Conservation (phyloP, 1,139 yeast genomes). For the Kluyveromyces sp. region DNA sequence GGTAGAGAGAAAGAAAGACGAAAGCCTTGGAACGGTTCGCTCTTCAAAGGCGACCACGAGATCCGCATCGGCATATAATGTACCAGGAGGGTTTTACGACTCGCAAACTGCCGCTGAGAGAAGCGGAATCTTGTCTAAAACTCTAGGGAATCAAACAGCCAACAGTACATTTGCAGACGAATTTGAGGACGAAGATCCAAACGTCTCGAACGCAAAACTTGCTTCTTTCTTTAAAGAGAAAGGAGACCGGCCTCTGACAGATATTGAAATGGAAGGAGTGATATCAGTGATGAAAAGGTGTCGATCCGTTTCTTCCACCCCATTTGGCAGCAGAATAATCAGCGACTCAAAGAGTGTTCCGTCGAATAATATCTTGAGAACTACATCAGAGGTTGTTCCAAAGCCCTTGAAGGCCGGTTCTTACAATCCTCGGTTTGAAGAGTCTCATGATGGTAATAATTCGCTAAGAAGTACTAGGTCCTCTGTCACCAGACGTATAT, state of each 20-base stretch:
- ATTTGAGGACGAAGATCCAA: slow-evolving; percentile 7
- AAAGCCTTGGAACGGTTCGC: not conserved
- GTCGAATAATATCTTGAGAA: slow-evolving; percentile 6
- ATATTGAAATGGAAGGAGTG: slow-evolving; percentile 80
- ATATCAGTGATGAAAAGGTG: slow-evolving; percentile 46
- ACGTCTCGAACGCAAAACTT: slow-evolving; percentile 34
- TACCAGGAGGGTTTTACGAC: slow-evolving; percentile 13
- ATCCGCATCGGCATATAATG: slow-evolving; percentile 1
- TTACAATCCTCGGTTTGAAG: slow-evolving; percentile 32
- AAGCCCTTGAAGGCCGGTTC: slow-evolving; percentile 28
- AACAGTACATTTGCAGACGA: slow-evolving; percentile 3
- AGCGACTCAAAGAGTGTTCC: slow-evolving; percentile 6
- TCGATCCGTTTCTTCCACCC: slow-evolving; percentile 9
- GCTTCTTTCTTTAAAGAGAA: slow-evolving; percentile 67
- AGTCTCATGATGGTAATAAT: slow-evolving; percentile 16
- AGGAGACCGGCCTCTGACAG: slow-evolving; percentile 69
- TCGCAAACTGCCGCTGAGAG: slow-evolving; percentile 6
- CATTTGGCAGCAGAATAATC: slow-evolving; percentile 5
- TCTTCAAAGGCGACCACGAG: not conserved
- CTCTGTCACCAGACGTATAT: slow-evolving; percentile 37
- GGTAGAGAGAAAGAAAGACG: not conserved
- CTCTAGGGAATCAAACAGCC: not conserved
- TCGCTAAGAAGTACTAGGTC: slow-evolving; percentile 17
- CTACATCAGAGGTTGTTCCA: slow-evolving; percentile 10
- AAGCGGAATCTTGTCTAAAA: not conserved